A percentile compares a stretch with the other conserved stretches of the same genome.
Conservation (phyloP, 306 rosid genomes). For the Cotoneaster glaucophyllus region DNA sequence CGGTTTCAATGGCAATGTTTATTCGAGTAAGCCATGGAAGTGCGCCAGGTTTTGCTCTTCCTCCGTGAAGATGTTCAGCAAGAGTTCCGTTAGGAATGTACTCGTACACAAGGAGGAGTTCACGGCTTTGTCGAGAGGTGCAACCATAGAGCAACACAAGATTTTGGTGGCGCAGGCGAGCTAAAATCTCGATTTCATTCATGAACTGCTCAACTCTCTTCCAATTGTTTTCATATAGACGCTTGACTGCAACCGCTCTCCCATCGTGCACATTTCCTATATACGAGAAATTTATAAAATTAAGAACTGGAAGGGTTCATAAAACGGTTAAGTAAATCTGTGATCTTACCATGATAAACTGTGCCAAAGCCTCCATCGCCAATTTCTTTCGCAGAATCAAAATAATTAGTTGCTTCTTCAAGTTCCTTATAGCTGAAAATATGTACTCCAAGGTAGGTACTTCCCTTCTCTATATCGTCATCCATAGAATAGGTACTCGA, state of each 20-base stretch:
- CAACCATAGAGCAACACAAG: constrained; percentile 79
- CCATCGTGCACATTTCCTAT: constrained; percentile 68
- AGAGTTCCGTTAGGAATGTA: constrained; percentile 75
- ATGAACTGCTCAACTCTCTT: constrained; percentile 77
- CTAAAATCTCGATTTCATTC: constrained; percentile 64
- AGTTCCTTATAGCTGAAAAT: constrained; percentile 58
- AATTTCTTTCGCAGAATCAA: constrained; percentile 52
- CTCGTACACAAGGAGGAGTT: constrained; percentile 82
- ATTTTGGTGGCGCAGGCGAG: constrained; percentile 52
- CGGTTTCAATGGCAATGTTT: constrained; percentile 72
- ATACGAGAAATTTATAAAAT: not conserved
- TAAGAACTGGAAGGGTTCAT: not conserved
- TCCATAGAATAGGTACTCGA: constrained; percentile 21
- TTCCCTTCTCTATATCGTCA: constrained; percentile 47
- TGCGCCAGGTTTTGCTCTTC: constrained; percentile 33
- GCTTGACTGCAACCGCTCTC: constrained; percentile 74
- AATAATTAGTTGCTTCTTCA: constrained; percentile 57
- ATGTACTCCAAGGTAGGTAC: constrained; percentile 36
- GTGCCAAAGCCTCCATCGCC: constrained; percentile 93
- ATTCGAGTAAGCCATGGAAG: constrained; percentile 56
- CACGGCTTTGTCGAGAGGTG: constrained; percentile 76
- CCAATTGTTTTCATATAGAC: constrained; percentile 65
- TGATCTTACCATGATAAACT: constrained; percentile 60
- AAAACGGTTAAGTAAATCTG: not conserved
- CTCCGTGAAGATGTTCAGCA: constrained; percentile 79